Evolutionary conservation across 2,329 filamentous ascomycete species (phyloP), one percentile per base, ranked within the genome.

Genomic region (Penicillium expansum): DNA sequence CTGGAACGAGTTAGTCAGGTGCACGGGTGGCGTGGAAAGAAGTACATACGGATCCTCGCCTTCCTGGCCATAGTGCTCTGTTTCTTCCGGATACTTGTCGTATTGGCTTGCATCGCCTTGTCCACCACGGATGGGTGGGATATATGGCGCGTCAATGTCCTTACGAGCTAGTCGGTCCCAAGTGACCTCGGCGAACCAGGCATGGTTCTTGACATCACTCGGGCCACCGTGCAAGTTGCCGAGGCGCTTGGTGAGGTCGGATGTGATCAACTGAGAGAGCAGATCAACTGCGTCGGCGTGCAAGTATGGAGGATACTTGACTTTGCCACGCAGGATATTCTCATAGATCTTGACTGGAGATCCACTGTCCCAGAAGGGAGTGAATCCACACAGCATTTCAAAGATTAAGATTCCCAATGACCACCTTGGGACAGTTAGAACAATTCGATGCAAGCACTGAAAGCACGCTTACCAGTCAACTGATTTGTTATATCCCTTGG

Each of bases 281-380:
- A 99, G 82, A 74, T 97, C 90, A 72, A 96, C 92, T 0, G 94
- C 94, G 71, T 97, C 94, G 1, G 89, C 87, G 72, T 97, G 91
- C 69, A 99, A 90, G 74, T 97, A 99, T 6, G 90, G 88, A 52
- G 94, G 94, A 74, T 97, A 99, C 78, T 97, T 97, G 76, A 99
- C 90, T 68, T 90, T 88, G 58, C 93, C 94, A 71, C 92, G 92
- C 62, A 99, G 84, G 69, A 99, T 99, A 74, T 99, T 99, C 80
- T 99, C 94, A 79, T 99, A 99, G 70, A 99, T 99, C 78, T 96
- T 97, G 86, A 99, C 96, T 3, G 94, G 93, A 43, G 91, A 96
- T 54, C 93, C 94, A 68, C 90, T 91, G 74, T 99, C 94, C 93
- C 94, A 99, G 80, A 99, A 99, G 5, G 94, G 94, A 5, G 94